Conservation (phyloP, 2,329 filamentous ascomycete species). For the Coniochaeta ligniaria region DNA sequence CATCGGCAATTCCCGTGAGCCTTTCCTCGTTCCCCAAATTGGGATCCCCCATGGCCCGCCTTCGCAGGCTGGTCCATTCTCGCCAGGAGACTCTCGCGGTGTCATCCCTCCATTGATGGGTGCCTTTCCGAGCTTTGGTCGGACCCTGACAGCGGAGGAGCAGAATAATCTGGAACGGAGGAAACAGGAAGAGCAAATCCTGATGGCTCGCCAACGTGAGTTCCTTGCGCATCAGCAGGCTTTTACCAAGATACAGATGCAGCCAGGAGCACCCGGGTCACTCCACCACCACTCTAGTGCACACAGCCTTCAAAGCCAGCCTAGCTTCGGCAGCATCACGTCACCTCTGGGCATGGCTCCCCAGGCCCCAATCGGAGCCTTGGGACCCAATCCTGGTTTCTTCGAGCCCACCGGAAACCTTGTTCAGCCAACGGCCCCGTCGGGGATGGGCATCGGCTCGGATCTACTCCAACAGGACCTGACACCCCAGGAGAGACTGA, state of each 20-base stretch:
- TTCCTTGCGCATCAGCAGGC: conserved; percentile 81
- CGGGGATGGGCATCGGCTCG: conserved; percentile 36
- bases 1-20: conserved; percentile 95
- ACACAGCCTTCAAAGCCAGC: conserved; percentile 93
- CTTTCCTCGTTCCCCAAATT: conserved; percentile 95
- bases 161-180: conserved; percentile 94
- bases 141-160: conserved; percentile 92
- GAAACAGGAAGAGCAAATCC: conserved; percentile 96
- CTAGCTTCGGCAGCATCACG: conserved; percentile 89
- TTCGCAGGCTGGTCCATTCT: conserved; percentile 39
- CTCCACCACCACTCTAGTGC: conserved; percentile 93
- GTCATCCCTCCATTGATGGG: conserved; percentile 85
- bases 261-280: conserved; percentile 35
- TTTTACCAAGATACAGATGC: conserved; percentile 65
- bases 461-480: conserved; percentile 64
- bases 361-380: conserved; percentile 46
- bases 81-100: conserved; percentile 44
- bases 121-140: conserved; percentile 92
- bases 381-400: conserved; percentile 59
- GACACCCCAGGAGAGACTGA: conserved; percentile 43
- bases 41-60: conserved; percentile 85
- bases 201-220: conserved; percentile 94
- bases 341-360: conserved; percentile 64
- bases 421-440: conserved; percentile 27
- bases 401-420: conserved; percentile 53